phyloP scores from a whole-genome alignment of 768 basidiomycete species.

The Pisolithus tinctorius region DNA sequence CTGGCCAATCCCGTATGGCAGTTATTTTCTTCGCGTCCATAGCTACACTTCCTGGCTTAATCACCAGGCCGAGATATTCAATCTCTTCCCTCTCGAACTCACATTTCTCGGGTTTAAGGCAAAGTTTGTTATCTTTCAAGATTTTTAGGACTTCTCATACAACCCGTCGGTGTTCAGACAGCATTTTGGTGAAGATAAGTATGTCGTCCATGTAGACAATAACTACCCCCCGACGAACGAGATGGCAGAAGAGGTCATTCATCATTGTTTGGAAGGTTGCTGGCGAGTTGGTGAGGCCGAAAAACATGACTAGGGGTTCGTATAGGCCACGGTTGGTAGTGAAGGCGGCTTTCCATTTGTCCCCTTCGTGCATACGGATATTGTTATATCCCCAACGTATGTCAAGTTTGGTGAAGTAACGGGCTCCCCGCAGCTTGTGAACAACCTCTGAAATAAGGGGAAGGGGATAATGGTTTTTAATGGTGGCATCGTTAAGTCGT shows the following conservation, averaged over 20 bases:
- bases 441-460: conserved; percentile 19
- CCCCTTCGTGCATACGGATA: conserved; percentile 17
- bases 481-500: too few species aligned
- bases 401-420: conserved; percentile 25
- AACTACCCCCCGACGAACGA: conserved; percentile 12
- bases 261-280: too few species aligned
- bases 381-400: conserved; percentile 29
- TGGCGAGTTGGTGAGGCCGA: too few species aligned
- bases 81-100: not conserved
- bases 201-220: conserved; percentile 38
- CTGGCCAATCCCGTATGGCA: too few species aligned
- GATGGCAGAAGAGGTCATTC: too few species aligned
- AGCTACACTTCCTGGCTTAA: not conserved
- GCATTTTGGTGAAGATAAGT: conserved; percentile 24
- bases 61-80: not conserved
- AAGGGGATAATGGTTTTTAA: too few species aligned
- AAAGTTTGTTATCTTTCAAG: not conserved
- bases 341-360: conserved; percentile 31
- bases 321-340: conserved; percentile 9
- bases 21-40: too few species aligned
- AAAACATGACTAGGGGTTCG: too few species aligned
- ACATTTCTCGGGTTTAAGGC: not conserved
- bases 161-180: conserved; percentile 20
- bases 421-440: conserved; percentile 12
- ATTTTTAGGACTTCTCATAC: not conserved